Evolutionary conservation across 768 basidiomycete species (phyloP).

Genomic region (Thelephora aurantiotincta): DNA sequence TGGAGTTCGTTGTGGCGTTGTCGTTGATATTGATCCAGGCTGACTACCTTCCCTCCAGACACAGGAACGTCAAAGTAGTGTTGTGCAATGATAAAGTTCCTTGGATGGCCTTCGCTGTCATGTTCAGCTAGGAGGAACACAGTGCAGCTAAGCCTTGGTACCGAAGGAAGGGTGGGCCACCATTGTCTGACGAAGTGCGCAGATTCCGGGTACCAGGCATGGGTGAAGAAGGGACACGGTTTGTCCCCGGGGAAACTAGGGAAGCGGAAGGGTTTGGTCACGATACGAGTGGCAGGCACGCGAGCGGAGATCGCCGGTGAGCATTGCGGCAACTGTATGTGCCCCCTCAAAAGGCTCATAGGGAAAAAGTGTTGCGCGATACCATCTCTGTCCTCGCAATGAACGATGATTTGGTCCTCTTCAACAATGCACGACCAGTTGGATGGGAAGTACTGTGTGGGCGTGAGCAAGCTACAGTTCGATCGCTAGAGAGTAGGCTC

Average conservation of each 20-base stretch:
- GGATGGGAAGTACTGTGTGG: constrained; percentile 40
- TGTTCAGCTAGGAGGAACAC: constrained; percentile 55
- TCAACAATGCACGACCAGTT: constrained; percentile 70
- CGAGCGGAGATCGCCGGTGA: constrained; percentile 11
- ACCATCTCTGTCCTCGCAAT: constrained; percentile 53
- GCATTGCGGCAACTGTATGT: constrained; percentile 10
- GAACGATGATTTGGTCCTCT: constrained; percentile 55
- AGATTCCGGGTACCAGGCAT: constrained; percentile 57
- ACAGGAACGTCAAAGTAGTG: constrained; percentile 67
- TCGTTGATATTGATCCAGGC: neutral
- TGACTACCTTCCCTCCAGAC: constrained; percentile 16
- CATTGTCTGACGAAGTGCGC: constrained; percentile 72
- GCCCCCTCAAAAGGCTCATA: constrained; percentile 19
- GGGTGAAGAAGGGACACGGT: constrained; percentile 51
- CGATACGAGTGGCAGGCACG: constrained; percentile 9
- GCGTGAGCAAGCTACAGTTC: neutral
- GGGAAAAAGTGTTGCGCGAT: constrained; percentile 65
- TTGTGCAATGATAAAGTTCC: constrained; percentile 53
- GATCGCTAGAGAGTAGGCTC: constrained; percentile 18
- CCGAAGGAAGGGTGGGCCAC: constrained; percentile 56
- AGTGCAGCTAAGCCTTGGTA: constrained; percentile 58
- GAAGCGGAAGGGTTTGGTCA: constrained; percentile 13
- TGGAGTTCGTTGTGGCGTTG: neutral
- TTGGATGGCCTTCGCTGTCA: constrained; percentile 43
- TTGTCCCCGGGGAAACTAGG: constrained; percentile 10